phyloP scores from a whole-genome alignment of 2,329 filamentous ascomycete species.

The Claviceps humidiphila region DNA sequence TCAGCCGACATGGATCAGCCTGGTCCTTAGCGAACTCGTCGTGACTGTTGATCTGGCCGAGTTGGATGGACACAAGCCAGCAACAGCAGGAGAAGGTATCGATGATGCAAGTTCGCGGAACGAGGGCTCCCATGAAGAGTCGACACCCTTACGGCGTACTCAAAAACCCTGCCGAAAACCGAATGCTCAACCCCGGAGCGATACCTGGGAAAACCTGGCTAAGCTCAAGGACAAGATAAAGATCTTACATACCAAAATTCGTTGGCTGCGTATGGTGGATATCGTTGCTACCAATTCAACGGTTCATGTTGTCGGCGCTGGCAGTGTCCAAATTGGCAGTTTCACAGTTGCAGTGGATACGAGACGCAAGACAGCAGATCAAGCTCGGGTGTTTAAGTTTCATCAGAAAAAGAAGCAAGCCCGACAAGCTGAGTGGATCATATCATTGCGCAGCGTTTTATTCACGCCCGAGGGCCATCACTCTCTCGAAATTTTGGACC shows the following conservation, averaged over 20 bases:
- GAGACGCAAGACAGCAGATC: slow-evolving; percentile 77
- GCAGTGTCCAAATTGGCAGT: slow-evolving; percentile 71
- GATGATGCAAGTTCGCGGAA: slow-evolving; percentile 13
- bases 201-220: slow-evolving; percentile 70
- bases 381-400: slow-evolving; percentile 72
- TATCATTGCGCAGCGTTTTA: slow-evolving; percentile 71
- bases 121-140: slow-evolving; percentile 13
- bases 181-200: slow-evolving; percentile 36
- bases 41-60: slow-evolving; percentile 68
- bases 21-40: slow-evolving; percentile 74
- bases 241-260: slow-evolving; percentile 69
- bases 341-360: slow-evolving; percentile 85
- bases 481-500: slow-evolving; percentile 77
- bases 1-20: slow-evolving; percentile 89
- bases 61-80: slow-evolving; percentile 38
- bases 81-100: slow-evolving; percentile 16
- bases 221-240: slow-evolving; percentile 76
- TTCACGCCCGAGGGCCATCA: slow-evolving; percentile 79
- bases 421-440: slow-evolving; percentile 80
- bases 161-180: slow-evolving; percentile 8
- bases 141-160: slow-evolving; percentile 6
- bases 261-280: slow-evolving; percentile 83
- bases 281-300: slow-evolving; percentile 71
- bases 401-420: slow-evolving; percentile 39
- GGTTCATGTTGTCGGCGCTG: slow-evolving; percentile 65